Base-by-base conservation (phyloP, 192 early-diverging fungal species). In the Helicostylum pulchrum region DNA sequence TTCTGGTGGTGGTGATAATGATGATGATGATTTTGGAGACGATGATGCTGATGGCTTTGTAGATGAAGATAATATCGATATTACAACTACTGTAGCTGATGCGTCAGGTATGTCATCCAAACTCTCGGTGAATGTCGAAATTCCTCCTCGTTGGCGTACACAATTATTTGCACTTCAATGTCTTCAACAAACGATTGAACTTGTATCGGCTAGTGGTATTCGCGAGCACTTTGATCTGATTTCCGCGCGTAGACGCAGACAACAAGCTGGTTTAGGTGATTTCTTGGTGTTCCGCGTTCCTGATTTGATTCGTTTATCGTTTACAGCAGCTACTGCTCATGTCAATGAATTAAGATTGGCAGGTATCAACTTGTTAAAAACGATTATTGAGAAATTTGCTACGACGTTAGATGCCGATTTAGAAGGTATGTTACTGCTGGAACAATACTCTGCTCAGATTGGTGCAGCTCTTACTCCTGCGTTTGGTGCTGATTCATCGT, bases 381-480 rank as follows among this genome's bases (percentile, higher is more conserved):
- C 88, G 19, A 67, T 98, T 2, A 81, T 97, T 30, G 85, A 86
- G 71, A 77, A 80, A 74, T 97, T 92, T 74, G 62, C 84, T 12
- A 58, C 70, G 10, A 88, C 91, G 0, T 77, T 79, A n/a, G 97
- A 99, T 78, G 95, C 97, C 3, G 94, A 94, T 48, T 85, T 89
- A 57, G 88, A 87, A 14, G 95, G 87, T 44, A 85, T 90, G 50
- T 79, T 88, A 0, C 70, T 98, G 0, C 78, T 99, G 53, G 90
- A 89, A 60, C 94, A 97, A 59, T 97, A 96, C 73, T 91, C 94
- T 46, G 94, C 95, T 0, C 96, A 98, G 70, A 91, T 99, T 50
- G 88, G 83, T 30, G 88, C 97, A 2, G 93, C 96, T 2, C 80
- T 99, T 45, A 90, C 92, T 14, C 92, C 97, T 2, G 89, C 88